A percentile compares a stretch with the other conserved stretches of the same genome.
Conservation (phyloP, 305 asterid species). For the Rubia tinctorum region DNA sequence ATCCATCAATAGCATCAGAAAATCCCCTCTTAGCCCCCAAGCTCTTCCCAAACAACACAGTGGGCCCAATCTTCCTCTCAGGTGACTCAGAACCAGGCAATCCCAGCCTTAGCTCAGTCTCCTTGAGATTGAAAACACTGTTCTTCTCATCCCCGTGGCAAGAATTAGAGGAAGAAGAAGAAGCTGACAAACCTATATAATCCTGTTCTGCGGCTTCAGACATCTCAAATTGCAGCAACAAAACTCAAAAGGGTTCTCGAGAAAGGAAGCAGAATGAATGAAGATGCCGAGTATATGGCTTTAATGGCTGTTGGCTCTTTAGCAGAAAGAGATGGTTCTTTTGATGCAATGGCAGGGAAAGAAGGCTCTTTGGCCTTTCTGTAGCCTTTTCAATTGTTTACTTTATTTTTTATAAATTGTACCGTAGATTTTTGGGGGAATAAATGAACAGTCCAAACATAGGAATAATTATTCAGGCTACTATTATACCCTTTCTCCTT, state of each 20-base stretch:
- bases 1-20: constrained; percentile 65
- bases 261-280: neutral
- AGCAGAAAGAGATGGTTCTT: constrained; percentile 34
- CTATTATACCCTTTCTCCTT: constrained; percentile 9
- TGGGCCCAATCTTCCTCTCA: constrained; percentile 32
- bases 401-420: neutral
- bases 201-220: constrained; percentile 55
- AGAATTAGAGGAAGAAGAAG: constrained; percentile 22
- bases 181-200: constrained; percentile 52
- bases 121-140: constrained; percentile 38
- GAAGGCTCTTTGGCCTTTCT: constrained; percentile 66
- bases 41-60: constrained; percentile 49
- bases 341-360: constrained; percentile 48
- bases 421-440: neutral
- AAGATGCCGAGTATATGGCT: neutral
- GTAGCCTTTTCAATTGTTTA: constrained; percentile 23
- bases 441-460: constrained; percentile 17
- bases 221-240: constrained; percentile 30
- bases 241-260: constrained; percentile 7
- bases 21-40: constrained; percentile 70
- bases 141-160: constrained; percentile 23
- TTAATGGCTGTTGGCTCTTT: constrained; percentile 9
- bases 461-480: constrained; percentile 13
- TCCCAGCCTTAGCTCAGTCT: constrained; percentile 82
- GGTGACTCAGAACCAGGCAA: constrained; percentile 71